A percentile compares a stretch with the other conserved stretches of the same genome.
Evolutionary conservation across 768 basidiomycete species (phyloP).

Genomic region (Suillus tomentosus): DNA sequence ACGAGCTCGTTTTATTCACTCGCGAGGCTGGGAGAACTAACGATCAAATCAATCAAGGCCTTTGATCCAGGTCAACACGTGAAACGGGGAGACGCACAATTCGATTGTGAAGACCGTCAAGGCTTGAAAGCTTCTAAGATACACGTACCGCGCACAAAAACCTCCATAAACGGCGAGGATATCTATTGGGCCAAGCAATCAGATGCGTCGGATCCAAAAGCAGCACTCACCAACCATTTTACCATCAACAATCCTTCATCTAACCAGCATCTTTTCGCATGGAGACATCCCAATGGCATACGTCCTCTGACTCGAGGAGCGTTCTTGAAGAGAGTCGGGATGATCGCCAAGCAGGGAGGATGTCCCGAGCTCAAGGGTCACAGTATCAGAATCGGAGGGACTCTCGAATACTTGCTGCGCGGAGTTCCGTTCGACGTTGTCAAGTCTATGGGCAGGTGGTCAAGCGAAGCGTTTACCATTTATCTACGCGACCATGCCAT

Average conservation of each 20-base stretch:
- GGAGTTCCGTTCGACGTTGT: constrained; percentile 35
- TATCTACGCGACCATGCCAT: constrained; percentile 34
- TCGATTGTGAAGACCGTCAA: neutral
- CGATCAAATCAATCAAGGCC: neutral
- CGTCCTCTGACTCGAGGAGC: constrained; percentile 28
- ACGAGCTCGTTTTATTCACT: constrained; percentile 39
- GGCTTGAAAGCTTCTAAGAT: constrained; percentile 21
- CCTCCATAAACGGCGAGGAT: constrained; percentile 29
- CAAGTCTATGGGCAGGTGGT: constrained; percentile 39
- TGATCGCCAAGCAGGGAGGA: constrained; percentile 11
- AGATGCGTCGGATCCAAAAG: constrained; percentile 27
- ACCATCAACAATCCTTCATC: constrained; percentile 29
- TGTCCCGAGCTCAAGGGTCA: constrained; percentile 22
- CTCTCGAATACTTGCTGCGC: constrained; percentile 32
- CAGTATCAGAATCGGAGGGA: constrained; percentile 30
- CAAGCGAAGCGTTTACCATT: constrained; percentile 28
- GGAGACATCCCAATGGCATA: constrained; percentile 13
- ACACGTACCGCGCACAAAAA: constrained; percentile 36
- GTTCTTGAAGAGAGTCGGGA: constrained; percentile 24
- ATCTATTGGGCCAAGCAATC: constrained; percentile 35
- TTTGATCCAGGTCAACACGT: neutral
- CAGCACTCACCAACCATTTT: constrained; percentile 29
- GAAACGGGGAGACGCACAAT: neutral
- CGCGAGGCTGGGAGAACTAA: constrained; percentile 39
- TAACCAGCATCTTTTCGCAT: constrained; percentile 33